phyloP scores from a whole-genome alignment of 495 filamentous ascomycete genomes.

The Annulohypoxylon stygium region DNA sequence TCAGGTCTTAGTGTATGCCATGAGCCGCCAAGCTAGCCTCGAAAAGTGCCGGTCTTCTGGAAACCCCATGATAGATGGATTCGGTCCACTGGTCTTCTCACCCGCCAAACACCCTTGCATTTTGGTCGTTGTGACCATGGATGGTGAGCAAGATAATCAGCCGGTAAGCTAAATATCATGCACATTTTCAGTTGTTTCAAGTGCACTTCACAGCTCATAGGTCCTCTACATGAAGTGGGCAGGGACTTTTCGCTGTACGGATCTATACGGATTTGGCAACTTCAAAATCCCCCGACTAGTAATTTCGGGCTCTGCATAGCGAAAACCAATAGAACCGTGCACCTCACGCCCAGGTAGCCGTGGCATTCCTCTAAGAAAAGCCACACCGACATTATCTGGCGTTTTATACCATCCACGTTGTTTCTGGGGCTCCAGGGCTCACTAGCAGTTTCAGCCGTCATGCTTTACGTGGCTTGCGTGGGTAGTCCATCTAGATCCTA shows the following conservation, averaged over 20 bases:
- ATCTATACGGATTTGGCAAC: constrained; percentile 33
- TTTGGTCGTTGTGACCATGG: constrained; percentile 20
- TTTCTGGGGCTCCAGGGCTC: constrained; percentile 21
- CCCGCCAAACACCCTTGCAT: constrained; percentile 31
- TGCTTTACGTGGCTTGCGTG: constrained; percentile 42
- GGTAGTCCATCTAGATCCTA: constrained; percentile 20
- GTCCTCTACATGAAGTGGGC: constrained; percentile 16
- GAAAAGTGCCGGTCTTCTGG: constrained; percentile 41
- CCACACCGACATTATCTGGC: constrained; percentile 40
- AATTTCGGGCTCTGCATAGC: background rate
- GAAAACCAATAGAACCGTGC: constrained; percentile 28
- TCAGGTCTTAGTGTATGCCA: constrained; percentile 41
- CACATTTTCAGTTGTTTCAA: constrained; percentile 44
- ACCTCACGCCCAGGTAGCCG: constrained; percentile 14
- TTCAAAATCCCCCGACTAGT: constrained; percentile 20
- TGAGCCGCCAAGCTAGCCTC: constrained; percentile 39
- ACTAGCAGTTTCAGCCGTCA: constrained; percentile 45
- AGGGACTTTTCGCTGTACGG: constrained; percentile 31
- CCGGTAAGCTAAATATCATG: constrained; percentile 39
- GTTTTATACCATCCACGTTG: constrained; percentile 41
- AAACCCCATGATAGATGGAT: constrained; percentile 44
- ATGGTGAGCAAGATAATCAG: constrained; percentile 45
- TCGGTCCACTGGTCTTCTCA: constrained; percentile 29
- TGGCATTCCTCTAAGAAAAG: constrained; percentile 30
- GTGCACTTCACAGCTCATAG: constrained; percentile 26